Conservation (phyloP, 2,329 filamentous ascomycete genomes). For the Xylaria sp. region DNA sequence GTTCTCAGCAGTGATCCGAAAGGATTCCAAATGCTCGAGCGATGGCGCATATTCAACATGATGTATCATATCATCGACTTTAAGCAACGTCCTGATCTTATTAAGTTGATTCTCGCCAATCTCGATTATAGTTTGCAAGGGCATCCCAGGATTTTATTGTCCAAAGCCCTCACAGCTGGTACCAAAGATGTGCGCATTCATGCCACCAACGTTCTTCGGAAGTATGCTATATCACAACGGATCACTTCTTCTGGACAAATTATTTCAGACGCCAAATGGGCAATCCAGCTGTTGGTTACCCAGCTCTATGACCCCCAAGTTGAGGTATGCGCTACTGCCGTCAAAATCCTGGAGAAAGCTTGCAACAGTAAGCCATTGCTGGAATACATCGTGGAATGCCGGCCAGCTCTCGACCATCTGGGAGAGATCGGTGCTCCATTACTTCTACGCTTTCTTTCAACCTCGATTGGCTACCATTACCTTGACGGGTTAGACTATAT, state of each 20-base stretch:
- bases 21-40: slow-evolving; percentile 88
- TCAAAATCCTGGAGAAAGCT: slow-evolving; percentile 96
- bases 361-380: slow-evolving; percentile 92
- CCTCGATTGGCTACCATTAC: slow-evolving; percentile 97
- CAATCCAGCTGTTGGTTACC: slow-evolving; percentile 95
- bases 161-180: slow-evolving; percentile 91
- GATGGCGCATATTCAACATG: slow-evolving; percentile 99
- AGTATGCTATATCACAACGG: slow-evolving; percentile 75
- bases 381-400: slow-evolving; percentile 96
- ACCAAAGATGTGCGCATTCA: slow-evolving; percentile 93
- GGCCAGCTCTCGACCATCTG: slow-evolving; percentile 91
- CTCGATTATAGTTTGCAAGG: slow-evolving; percentile 92
- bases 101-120: slow-evolving; percentile 86
- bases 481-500: slow-evolving; percentile 97
- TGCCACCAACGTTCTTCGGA: slow-evolving; percentile 85
- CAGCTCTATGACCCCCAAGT: slow-evolving; percentile 98
- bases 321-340: slow-evolving; percentile 93
- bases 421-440: slow-evolving; percentile 96
- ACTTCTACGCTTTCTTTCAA: slow-evolving; percentile 90
- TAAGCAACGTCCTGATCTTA: slow-evolving; percentile 88
- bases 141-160: slow-evolving; percentile 90
- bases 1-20: slow-evolving; percentile 83
- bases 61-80: slow-evolving; percentile 98
- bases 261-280: slow-evolving; percentile 85
- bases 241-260: slow-evolving; percentile 53